Conservation (phyloP, 176 grass and related monocot genomes). For the Rhynchospora tenuis region DNA sequence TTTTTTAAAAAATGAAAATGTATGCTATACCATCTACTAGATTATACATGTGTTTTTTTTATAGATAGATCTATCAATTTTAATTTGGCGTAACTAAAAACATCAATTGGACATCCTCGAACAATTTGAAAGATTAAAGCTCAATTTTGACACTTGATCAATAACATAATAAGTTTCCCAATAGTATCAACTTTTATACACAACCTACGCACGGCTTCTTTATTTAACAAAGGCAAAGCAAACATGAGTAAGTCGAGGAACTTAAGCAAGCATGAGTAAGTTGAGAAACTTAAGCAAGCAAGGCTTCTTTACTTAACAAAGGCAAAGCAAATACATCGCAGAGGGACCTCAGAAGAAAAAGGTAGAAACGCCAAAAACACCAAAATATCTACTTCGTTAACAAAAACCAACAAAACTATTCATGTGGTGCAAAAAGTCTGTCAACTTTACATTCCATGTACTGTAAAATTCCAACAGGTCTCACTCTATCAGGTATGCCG, state of each 20-base stretch:
- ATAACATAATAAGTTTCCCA: too few relatives aligned
- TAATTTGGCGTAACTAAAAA: too few relatives aligned
- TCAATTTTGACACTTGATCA: too few relatives aligned
- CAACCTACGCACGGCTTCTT: background rate
- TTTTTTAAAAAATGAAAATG: too few relatives aligned
- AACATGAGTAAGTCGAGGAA: background rate
- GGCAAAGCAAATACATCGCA: background rate
- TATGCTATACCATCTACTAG: too few relatives aligned
- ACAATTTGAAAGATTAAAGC: too few relatives aligned
- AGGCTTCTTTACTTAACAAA: background rate
- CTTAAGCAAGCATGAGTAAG: background rate
- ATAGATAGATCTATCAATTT: too few relatives aligned
- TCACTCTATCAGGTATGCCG: background rate
- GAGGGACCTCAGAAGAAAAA: background rate
- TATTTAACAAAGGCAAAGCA: background rate
- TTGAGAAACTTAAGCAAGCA: background rate
- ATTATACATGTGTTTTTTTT: too few relatives aligned
- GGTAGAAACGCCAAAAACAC: background rate
- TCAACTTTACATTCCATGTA: slow-evolving; percentile 12
- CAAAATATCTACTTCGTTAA: background rate
- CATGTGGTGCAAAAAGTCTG: background rate
- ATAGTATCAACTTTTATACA: too few relatives aligned
- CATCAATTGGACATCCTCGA: too few relatives aligned
- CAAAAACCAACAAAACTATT: background rate
- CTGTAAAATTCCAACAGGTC: background rate